Conservation (phyloP, 225 moss, liverwort and hornwort genomes). For the Rhytidiadelphus loreus region DNA sequence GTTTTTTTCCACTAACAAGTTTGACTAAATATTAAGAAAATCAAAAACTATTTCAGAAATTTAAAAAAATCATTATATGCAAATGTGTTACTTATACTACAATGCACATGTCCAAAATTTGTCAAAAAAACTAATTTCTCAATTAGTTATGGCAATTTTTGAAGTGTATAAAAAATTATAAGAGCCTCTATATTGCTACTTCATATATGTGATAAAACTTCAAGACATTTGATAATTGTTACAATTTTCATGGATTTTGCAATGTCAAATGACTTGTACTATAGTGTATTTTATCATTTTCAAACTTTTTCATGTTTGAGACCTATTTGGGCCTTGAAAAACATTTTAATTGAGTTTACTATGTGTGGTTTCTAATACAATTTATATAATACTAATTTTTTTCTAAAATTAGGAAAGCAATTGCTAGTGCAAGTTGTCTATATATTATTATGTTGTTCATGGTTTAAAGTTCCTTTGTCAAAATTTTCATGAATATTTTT, state of each 20-base stretch:
- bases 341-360: background rate
- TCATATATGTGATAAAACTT: background rate
- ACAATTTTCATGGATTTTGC: background rate
- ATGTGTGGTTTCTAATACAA: background rate
- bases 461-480: background rate
- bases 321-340: background rate
- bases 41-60: background rate
- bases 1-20: background rate
- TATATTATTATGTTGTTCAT: background rate
- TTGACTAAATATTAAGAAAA: background rate
- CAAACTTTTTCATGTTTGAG: background rate
- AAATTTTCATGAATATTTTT: background rate
- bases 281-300: rapidly evolving
- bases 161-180: background rate
- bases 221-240: background rate
- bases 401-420: background rate
- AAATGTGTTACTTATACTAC: rapidly evolving
- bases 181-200: background rate
- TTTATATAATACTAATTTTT: background rate
- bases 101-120: background rate
- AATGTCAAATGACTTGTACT: background rate
- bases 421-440: background rate
- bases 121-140: background rate
- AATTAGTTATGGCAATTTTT: background rate
- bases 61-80: background rate